Evolutionary conservation across 179 eudicot species (phyloP).

Genomic region (Silene noctiflora): DNA sequence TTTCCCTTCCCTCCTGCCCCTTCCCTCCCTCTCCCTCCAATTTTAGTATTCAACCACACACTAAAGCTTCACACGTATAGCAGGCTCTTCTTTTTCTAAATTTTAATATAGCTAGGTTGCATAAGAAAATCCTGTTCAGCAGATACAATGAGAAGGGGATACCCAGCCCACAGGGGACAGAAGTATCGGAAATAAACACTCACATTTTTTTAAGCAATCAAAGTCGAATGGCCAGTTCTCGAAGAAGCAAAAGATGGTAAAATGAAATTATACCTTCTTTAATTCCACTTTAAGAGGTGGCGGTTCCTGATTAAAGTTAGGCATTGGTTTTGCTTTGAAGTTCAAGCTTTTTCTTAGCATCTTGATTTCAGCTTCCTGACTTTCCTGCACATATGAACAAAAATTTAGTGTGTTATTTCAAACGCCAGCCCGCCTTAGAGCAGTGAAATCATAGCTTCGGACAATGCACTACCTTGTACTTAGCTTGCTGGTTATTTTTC

Average conservation of each 20-base stretch:
- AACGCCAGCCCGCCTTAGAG: constrained; percentile 4
- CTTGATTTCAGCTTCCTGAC: constrained; percentile 80
- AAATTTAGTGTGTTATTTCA: not conserved
- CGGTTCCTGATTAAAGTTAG: constrained; percentile 92
- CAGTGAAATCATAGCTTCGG: constrained; percentile 3
- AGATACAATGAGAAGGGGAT: too few relatives aligned
- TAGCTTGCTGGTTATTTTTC: constrained; percentile 64
- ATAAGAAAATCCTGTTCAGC: too few relatives aligned
- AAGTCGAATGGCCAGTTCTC: not conserved
- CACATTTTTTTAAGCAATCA: not conserved
- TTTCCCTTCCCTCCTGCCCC: too few relatives aligned
- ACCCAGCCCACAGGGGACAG: too few relatives aligned
- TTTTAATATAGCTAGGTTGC: too few relatives aligned
- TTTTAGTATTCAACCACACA: too few relatives aligned
- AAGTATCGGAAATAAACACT: too few relatives aligned
- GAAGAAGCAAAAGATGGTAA: not conserved
- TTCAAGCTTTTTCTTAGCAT: constrained; percentile 73
- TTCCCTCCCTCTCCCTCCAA: too few relatives aligned
- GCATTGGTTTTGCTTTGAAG: constrained; percentile 95
- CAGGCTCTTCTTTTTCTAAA: too few relatives aligned
- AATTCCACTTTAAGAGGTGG: constrained; percentile 76
- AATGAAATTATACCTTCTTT: constrained; percentile 58
- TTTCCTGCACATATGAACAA: constrained; percentile 45
- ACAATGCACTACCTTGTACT: constrained; percentile 55
- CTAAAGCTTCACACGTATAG: too few relatives aligned